Evolutionary conservation across 176 grass and related monocot species (phyloP).

Genomic region (Carex kokanica): DNA sequence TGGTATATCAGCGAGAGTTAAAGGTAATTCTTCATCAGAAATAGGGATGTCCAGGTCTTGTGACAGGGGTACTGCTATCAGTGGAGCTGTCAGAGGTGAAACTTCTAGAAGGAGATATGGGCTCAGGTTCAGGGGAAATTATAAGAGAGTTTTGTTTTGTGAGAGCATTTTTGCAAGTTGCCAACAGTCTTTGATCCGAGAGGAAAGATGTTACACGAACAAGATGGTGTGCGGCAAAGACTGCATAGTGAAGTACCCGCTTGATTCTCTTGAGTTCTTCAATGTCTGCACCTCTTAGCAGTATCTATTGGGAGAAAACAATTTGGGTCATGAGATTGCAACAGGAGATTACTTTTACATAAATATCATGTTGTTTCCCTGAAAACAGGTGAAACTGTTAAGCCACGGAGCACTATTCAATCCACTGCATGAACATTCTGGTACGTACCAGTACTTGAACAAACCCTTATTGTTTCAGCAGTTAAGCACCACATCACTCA

Average conservation of each 20-base stretch:
- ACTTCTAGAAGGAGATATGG: constrained; percentile 22
- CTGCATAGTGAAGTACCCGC: constrained; percentile 66
- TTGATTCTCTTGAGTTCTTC: constrained; percentile 93
- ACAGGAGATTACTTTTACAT: background rate
- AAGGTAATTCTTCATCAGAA: constrained; percentile 38
- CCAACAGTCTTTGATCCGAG: constrained; percentile 74
- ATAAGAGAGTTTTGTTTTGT: constrained; percentile 35
- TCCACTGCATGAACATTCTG: background rate
- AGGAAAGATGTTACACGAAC: constrained; percentile 91
- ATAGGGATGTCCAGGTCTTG: constrained; percentile 23
- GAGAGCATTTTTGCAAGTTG: constrained; percentile 37
- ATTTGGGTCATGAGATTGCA: background rate
- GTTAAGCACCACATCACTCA: background rate
- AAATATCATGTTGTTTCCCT: background rate
- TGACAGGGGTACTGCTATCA: constrained; percentile 12
- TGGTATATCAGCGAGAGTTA: constrained; percentile 21
- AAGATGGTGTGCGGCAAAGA: constrained; percentile 96
- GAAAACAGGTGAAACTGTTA: background rate
- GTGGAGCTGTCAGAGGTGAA: constrained; percentile 33
- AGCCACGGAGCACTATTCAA: background rate
- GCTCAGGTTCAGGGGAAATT: background rate
- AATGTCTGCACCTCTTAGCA: constrained; percentile 76
- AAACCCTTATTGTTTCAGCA: background rate
- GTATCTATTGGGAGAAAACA: constrained; percentile 51
- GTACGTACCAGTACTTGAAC: background rate